These are phyloP conservation scores for Encephalitozoon cuniculi DNA, from an alignment of 371 early-diverging fungal genomes.

Conservation along the genomic window DNA sequence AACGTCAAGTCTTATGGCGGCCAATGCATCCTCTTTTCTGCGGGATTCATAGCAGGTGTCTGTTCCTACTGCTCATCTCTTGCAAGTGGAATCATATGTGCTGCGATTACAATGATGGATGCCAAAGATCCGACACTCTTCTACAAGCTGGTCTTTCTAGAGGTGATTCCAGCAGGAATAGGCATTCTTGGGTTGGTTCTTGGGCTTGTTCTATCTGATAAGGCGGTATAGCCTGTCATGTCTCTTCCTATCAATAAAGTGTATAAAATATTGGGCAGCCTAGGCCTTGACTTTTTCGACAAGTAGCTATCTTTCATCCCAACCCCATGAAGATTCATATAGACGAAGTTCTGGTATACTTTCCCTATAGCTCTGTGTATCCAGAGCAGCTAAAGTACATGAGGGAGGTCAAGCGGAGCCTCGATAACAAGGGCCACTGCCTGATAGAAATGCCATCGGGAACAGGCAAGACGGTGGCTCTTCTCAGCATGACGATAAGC, in stretches of 20 bases:
- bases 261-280: neutral
- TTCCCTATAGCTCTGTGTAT: constrained; percentile 96
- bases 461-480: constrained; percentile 93
- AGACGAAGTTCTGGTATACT: constrained; percentile 82
- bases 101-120: constrained; percentile 57
- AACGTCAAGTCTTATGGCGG: neutral
- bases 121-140: constrained; percentile 56
- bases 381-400: constrained; percentile 98
- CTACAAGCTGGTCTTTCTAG: constrained; percentile 59
- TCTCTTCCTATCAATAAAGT: neutral
- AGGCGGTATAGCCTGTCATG: neutral
- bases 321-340: constrained; percentile 62
- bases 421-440: constrained; percentile 83
- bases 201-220: constrained; percentile 42
- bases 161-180: constrained; percentile 57
- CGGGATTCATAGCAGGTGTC: constrained; percentile 57
- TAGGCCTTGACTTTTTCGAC: neutral
- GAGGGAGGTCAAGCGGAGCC: constrained; percentile 77
- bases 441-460: constrained; percentile 99
- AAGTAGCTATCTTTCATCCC: neutral
- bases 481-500: constrained; percentile 86
- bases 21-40: constrained; percentile 36
- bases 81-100: constrained; percentile 58
- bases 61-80: constrained; percentile 52
- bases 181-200: constrained; percentile 59